A percentile compares a stretch with the other conserved stretches of the same genome.
Conservation (phyloP, 1,284 basidiomycete genomes). For the Malassezia nana region DNA sequence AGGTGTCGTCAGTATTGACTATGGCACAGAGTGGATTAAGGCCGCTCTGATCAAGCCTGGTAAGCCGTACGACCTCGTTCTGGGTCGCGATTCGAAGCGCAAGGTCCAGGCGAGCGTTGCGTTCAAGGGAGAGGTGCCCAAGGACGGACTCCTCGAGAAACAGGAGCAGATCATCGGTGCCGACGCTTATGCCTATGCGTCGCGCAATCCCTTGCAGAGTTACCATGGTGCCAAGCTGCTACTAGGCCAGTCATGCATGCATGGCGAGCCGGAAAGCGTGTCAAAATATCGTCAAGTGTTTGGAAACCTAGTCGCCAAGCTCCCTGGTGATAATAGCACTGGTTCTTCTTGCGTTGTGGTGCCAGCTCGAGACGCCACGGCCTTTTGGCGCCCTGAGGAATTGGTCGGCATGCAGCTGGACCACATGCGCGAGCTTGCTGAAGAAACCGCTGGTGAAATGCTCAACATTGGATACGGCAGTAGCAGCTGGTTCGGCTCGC, state of each 20-base stretch:
- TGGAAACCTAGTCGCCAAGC: slow-evolving; percentile 27
- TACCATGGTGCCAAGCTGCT: slow-evolving; percentile 79
- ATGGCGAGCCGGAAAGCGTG: slow-evolving; percentile 1
- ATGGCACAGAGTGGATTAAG: slow-evolving; percentile 54
- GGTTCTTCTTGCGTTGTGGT: slow-evolving; percentile 11
- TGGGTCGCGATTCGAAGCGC: slow-evolving; percentile 91
- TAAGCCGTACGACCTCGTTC: slow-evolving; percentile 84
- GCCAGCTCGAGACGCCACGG: neutral
- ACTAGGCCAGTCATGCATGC: slow-evolving; percentile 53
- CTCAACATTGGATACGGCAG: slow-evolving; percentile 21
- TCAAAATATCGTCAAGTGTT: slow-evolving; percentile 25
- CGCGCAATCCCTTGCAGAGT: slow-evolving; percentile 76
- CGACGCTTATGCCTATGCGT: slow-evolving; percentile 76
- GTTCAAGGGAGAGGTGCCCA: slow-evolving; percentile 36
- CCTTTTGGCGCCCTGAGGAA: slow-evolving; percentile 61
- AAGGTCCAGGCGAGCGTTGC: slow-evolving; percentile 74
- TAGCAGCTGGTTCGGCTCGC: neutral
- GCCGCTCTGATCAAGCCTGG: slow-evolving; percentile 93
- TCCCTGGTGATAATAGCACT: slow-evolving; percentile 18
- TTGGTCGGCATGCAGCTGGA: slow-evolving; percentile 86
- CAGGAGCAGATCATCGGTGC: slow-evolving; percentile 72
- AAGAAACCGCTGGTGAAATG: slow-evolving; percentile 57
- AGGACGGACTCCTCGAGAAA: slow-evolving; percentile 35
- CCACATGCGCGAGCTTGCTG: slow-evolving; percentile 79
- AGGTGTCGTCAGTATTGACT: slow-evolving; percentile 47